Evolutionary conservation across 768 basidiomycete species (phyloP).

Genomic region (Tricholoma sp.): DNA sequence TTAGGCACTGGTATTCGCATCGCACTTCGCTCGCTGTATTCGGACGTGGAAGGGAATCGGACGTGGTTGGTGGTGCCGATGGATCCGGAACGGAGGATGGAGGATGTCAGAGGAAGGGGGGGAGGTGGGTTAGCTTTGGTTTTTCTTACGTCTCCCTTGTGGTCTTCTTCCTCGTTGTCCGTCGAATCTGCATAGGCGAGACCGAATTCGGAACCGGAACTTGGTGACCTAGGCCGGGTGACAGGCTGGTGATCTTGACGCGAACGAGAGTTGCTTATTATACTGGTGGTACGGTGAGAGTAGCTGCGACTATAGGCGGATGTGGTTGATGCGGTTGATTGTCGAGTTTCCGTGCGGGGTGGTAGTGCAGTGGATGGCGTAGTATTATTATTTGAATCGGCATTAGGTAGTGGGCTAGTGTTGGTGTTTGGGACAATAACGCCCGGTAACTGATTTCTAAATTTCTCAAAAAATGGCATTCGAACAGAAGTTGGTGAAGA

Average conservation of each 20-base stretch:
- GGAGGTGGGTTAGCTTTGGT: conserved; percentile 20
- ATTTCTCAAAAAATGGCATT: conserved; percentile 56
- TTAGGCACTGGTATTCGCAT: conserved; percentile 3
- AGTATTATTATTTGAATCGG: conserved; percentile 2
- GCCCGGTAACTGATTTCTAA: conserved; percentile 33
- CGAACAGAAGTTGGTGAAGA: conserved; percentile 26
- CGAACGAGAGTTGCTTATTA: conserved; percentile 11
- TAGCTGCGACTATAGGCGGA: conserved; percentile 9
- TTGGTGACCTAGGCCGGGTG: conserved; percentile 13
- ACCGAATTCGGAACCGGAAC: conserved; percentile 38
- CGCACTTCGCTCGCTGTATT: conserved; percentile 4
- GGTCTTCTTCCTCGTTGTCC: conserved; percentile 36
- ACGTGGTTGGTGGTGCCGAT: conserved; percentile 14
- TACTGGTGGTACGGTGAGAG: conserved; percentile 8
- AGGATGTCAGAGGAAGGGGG: conserved; percentile 16
- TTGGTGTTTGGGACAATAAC: conserved; percentile 12
- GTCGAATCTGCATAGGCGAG: conserved; percentile 49
- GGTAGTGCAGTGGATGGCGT: conserved; percentile 15
- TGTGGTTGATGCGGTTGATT: conserved; percentile 6
- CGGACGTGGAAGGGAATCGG: conserved; percentile 14
- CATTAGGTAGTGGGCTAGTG: conserved; percentile 11
- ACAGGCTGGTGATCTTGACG: conserved; percentile 2
- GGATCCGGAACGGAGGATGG: conserved; percentile 22
- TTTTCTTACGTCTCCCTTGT: conserved; percentile 18
- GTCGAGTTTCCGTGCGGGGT: neutral